Base-by-base conservation (phyloP, 1,284 basidiomycete species). In the Malassezia furfur region DNA sequence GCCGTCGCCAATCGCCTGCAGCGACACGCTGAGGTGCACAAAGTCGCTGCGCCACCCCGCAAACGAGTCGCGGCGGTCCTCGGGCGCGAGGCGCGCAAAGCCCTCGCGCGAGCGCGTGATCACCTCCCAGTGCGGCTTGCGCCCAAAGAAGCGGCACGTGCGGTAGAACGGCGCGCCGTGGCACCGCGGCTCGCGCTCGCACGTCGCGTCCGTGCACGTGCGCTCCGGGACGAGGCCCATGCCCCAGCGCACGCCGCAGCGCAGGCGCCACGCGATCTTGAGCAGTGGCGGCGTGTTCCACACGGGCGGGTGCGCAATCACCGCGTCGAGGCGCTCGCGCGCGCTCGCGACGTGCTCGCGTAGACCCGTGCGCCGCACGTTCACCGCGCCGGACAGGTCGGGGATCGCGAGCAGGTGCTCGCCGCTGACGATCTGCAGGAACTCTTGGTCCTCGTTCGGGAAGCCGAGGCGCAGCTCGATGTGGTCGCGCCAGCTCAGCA, bases 21-120 rank as follows among this genome's bases (percentile, higher is more conserved):
- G 79, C 0, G 91, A 96, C 44, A 93, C 80, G 0, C 90, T 91
- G 52, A 94, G 82, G 76, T 98, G 93, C 56, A 96, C 84, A 74
- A 89, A 94, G 76, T 96, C 86, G 8, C 91, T 94, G 32, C 93
- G 84, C 77, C 96, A 96, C 2, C 83, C 86, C 56, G 82, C 82
- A 75, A 84, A 96, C 0, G 91, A 91, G 76, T 98, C 91, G 36
- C 41, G 49, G 45, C 65, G 64, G 22, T 74, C 62, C 15, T 60
- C 59, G 11, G 58, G 52, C 5, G 68, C 67, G 22, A 70, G 57
- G 8, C 60, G 60, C 47, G 76, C 63, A 37, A 84, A 77, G 32
- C 78, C 67, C 30, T 77, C 69, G 8, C 67, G 70, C 76, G 83
- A 76, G 78, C 82, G 68, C 12, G 91, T 76, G 40, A 81, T 81